Percentiles rank a stretch among this genome's conserved stretches.
phyloP scores from a whole-genome alignment of 2,329 filamentous ascomycete species.

The Aspergillus pseudoglaucus region DNA sequence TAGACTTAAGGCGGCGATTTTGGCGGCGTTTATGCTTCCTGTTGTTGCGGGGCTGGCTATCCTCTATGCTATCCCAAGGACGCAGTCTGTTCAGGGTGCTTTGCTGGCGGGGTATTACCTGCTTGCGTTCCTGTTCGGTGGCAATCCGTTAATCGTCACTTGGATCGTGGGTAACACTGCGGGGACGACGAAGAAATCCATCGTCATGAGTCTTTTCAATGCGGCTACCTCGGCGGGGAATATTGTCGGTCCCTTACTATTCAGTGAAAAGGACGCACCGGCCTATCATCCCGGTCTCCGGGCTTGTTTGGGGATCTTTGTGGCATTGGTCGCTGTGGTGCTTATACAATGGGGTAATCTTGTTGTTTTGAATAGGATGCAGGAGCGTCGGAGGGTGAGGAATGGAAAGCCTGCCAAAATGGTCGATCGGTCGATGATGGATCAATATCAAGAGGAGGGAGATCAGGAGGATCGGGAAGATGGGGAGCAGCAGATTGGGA shows the following conservation, averaged over 20 bases:
- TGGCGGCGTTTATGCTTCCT: constrained; percentile 50
- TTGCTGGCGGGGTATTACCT: constrained; percentile 59
- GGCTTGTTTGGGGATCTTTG: constrained; percentile 41
- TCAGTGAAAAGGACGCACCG: constrained; percentile 53
- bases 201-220: constrained; percentile 59
- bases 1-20: constrained; percentile 51
- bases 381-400: constrained; percentile 48
- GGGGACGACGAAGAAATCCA: constrained; percentile 61
- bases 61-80: constrained; percentile 49
- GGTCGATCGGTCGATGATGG: constrained; percentile 56
- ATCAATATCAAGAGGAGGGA: constrained; percentile 38
- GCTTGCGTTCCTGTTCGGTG: constrained; percentile 59
- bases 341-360: constrained; percentile 51
- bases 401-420: constrained; percentile 58
- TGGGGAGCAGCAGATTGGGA: constrained; percentile 33
- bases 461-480: constrained; percentile 16
- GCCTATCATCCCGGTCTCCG: constrained; percentile 53
- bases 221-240: constrained; percentile 58
- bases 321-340: constrained; percentile 48
- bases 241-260: constrained; percentile 61
- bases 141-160: constrained; percentile 58
- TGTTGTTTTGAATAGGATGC: constrained; percentile 47
- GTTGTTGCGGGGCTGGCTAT: constrained; percentile 54
- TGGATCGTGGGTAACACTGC: constrained; percentile 66
- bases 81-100: constrained; percentile 36